phyloP scores from a whole-genome alignment of 1,284 basidiomycete genomes.

The Austroboletus niveus region DNA sequence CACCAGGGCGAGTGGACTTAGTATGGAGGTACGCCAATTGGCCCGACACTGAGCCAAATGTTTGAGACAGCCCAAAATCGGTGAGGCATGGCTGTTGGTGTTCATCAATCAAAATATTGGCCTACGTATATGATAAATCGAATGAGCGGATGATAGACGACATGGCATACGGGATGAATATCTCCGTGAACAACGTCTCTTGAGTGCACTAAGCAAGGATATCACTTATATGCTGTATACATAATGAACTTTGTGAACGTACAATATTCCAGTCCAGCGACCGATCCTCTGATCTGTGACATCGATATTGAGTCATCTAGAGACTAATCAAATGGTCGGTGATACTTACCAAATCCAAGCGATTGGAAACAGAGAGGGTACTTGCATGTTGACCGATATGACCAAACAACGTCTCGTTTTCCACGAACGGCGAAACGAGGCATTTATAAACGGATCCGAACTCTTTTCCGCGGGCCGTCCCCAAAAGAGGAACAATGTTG shows the following conservation, averaged over 20 bases:
- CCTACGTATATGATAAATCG: background rate
- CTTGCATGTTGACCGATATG: background rate
- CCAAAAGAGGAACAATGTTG: conserved; percentile 5
- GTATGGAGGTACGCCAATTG: background rate
- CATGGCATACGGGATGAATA: conserved; percentile 7
- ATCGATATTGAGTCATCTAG: background rate
- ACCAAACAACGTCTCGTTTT: conserved; percentile 1
- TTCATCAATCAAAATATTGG: background rate
- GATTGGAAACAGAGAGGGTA: background rate
- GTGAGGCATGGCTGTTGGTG: background rate
- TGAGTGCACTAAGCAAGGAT: conserved; percentile 5
- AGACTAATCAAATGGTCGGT: background rate
- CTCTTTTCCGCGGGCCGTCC: background rate
- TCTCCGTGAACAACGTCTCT: conserved; percentile 5
- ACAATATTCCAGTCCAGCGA: conserved; percentile 6
- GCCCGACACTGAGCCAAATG: background rate
- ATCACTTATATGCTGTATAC: background rate
- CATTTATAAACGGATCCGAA: conserved; percentile 6
- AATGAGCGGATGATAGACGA: no score
- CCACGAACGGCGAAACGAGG: conserved; percentile 12
- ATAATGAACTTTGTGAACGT: background rate
- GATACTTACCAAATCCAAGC: conserved; percentile 3
- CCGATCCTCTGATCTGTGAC: conserved; percentile 1
- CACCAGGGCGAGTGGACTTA: background rate
- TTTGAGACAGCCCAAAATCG: background rate